Evolutionary conservation across 352 stramenopile genomes (phyloP), one percentile per base, ranked within the genome.

Genomic region (Pilasporangium apinafurcum): DNA sequence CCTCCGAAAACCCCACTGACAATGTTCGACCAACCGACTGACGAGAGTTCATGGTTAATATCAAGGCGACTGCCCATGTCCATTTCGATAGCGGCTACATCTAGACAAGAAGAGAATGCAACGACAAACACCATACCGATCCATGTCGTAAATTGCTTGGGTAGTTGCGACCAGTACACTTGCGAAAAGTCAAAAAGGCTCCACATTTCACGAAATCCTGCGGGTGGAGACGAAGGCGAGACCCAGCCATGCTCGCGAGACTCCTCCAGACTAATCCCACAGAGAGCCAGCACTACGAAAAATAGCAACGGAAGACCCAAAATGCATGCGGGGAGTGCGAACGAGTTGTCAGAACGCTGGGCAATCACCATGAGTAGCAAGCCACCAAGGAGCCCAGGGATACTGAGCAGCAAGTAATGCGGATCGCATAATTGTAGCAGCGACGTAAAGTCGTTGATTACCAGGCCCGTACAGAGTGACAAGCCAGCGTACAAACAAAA

Each of bases 11-110:
- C 16, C 0, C 96, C 96, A 37, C 83, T 98, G 5, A 98, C 62
- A 12, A 98, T 55, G 67, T 99, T 99, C 26, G 85, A 97, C 57
- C 97, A 92, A 4, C 96, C 96, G 10, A 99, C 95, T 21, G 83
- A 95, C 31, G 72, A 56, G 9, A 96, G 61, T 56, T 99, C 95
- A 51, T 95, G 70, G 65, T 98, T 96, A 68, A 98, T 98, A 53
- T 98, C 71, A 2, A 99, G 74, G 18, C 91, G 86, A 22, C 73
- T 65, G 34, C 92, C 93, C 68, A 98, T 84, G 64, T 98, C 95
- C 61, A 98, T 96, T 56, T 98, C 94, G 46, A 99, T 98, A 3
- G 96, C 95, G 1, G 95, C 95, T 12, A 99, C 86, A 63, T 99
- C 96, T 5, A 99, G 65, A 34, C 83, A 98, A 17, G 89, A 98